Evolutionary conservation across 306 rosid genomes (phyloP).

Genomic region (Cicer judaicum): DNA sequence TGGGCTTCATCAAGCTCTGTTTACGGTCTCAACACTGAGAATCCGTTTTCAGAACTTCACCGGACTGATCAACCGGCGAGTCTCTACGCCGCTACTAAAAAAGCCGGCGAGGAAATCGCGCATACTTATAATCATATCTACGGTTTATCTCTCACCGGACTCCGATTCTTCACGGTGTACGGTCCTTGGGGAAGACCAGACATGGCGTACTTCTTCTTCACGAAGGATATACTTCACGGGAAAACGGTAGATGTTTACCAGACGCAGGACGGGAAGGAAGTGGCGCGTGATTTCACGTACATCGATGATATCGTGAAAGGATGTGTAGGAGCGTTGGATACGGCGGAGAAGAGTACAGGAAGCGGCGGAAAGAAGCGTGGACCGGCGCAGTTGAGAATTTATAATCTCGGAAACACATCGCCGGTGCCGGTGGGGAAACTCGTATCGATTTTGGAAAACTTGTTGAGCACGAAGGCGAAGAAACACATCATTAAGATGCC

Average conservation of each 20-base stretch:
- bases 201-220: constrained; percentile 96
- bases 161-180: constrained; percentile 89
- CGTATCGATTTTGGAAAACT: constrained; percentile 62
- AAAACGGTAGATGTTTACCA: constrained; percentile 66
- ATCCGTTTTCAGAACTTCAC: constrained; percentile 77
- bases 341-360: constrained; percentile 82
- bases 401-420: constrained; percentile 84
- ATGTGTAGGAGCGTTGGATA: constrained; percentile 72
- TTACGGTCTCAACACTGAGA: constrained; percentile 77
- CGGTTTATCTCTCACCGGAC: constrained; percentile 76
- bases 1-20: constrained; percentile 95
- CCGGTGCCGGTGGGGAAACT: constrained; percentile 88
- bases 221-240: constrained; percentile 77
- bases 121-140: constrained; percentile 90
- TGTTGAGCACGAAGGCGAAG: constrained; percentile 65
- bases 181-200: constrained; percentile 94
- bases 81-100: constrained; percentile 89
- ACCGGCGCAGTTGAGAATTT: constrained; percentile 72
- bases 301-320: constrained; percentile 86
- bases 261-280: constrained; percentile 76
- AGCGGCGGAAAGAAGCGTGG: constrained; percentile 78
- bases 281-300: constrained; percentile 97
- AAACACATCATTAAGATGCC: constrained; percentile 85
- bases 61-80: constrained; percentile 86
- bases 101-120: constrained; percentile 92